Base-by-base conservation (phyloP, 129 eudicot genomes). In the Tanacetum coccineum region DNA sequence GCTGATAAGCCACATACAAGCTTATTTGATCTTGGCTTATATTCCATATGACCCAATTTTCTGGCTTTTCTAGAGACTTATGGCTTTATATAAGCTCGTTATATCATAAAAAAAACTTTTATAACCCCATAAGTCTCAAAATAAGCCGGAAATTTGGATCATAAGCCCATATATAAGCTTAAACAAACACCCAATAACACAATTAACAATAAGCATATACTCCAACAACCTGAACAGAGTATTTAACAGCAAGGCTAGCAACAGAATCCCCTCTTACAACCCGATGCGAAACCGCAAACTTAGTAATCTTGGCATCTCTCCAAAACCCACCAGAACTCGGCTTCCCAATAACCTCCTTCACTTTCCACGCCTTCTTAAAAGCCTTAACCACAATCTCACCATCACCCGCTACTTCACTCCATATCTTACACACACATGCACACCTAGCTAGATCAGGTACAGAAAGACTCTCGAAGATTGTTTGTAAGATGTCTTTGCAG, bases 211-310 rank as follows among this genome's bases (percentile, higher is more conserved):
- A 36, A 36, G 7, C 42, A 36, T 36, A 36, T 14, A n/a, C n/a
- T n/a, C n/a, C n/a, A 15, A 6, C 36, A 48, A 92, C 96, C 95
- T 93, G 99, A 79, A 89, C 90, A 64, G 95, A 79, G 78, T 93
- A 93, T 71, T 89, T 93, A 32, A 93, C 88, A 45, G 99, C 99
- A 19, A 93, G 96, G 76, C 96, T 84, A 64, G 96, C 83, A 14
- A 93, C 79, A 20, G 92, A 70, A 22, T 93, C 99, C 14, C 83
- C 80, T 1, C 82, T 78, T 2, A 26, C 61, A 66, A 93, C 48
- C 3, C 87, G 76, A 69, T 93, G 99, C 6, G 96, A 93, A 52
- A 93, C 79, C 11, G 96, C 96, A 74, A 93, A 93, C 28, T 81
- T 82, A 1, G 67, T 45, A 2, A 93, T 70, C 18, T 68, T 76